Evolutionary conservation across 371 early-diverging fungal species (phyloP), one percentile per base, ranked within the genome.

Genomic region (Circinella umbellata): DNA sequence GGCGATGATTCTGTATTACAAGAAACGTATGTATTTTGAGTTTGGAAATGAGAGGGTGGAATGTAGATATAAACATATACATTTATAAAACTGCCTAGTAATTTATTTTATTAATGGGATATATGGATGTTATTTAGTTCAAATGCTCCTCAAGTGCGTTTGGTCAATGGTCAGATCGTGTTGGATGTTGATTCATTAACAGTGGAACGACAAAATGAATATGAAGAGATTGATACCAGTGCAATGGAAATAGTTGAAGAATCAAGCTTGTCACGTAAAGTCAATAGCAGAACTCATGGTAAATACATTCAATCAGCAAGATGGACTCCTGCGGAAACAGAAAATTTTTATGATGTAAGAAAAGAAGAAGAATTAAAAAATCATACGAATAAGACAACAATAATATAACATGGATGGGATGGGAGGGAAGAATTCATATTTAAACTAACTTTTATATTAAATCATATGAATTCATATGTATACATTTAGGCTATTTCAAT

Each of bases 231-330:
- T 4, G 73, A 75, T 48, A 57, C 51, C 7, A 84, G 73, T 11
- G 74, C 83, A 0, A 76, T 90, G 83, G 91, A 93, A 72, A 77
- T 88, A 1, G 89, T 93, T 1, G 93, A 91, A 70, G 93, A 93
- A 79, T 87, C 80, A 0, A 72, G 83, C 0, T 78, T 78, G 64
- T 79, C 86, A 3, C 79, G 78, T 62, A 78, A 83, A 47, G 78
- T 90, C 51, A 93, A 90, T 69, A 88, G 87, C 69, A 61, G 69
- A 0, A 83, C 89, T 0, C 90, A 79, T 69, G 83, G 84, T 14
- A 86, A 73, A 69, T 75, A 73, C 69, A 64, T 65, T 20, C 51
- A 61, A 38, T 77, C 72, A 0, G 70, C 77, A 34, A 69, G 81
- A 68, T 92, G 94, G 94, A 74, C 81, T 1, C 74, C 66, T 0